phyloP scores from a whole-genome alignment of 2,329 filamentous ascomycete genomes.

The Pyrenophora seminiperda region DNA sequence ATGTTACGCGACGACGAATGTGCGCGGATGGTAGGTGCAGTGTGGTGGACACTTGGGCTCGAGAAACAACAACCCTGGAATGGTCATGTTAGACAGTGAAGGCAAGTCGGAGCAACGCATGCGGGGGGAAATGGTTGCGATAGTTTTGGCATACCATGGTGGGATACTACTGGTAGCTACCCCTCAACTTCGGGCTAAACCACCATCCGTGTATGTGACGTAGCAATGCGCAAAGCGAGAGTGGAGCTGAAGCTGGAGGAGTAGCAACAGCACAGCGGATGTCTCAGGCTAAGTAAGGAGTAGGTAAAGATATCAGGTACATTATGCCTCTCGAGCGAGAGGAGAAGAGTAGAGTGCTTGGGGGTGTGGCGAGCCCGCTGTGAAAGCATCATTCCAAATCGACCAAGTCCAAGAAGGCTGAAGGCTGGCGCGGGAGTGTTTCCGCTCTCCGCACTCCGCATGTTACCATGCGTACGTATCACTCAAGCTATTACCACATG shows the following conservation, averaged over 20 bases:
- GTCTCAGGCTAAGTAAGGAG: not conserved
- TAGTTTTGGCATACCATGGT: conserved; percentile 19
- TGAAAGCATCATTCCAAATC: conserved; percentile 10
- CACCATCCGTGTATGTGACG: conserved; percentile 4
- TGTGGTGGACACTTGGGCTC: conserved; percentile 10
- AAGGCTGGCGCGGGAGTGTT: conserved; percentile 9
- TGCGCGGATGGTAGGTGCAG: conserved; percentile 10
- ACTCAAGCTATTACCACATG: conserved; percentile 8
- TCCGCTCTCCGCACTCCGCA: conserved; percentile 9
- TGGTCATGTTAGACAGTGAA: no score
- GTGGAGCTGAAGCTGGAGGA: not conserved
- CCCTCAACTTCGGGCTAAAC: conserved; percentile 13
- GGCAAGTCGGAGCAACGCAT: no score
- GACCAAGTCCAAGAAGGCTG: not conserved
- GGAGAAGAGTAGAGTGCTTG: not conserved
- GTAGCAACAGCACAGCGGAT: conserved; percentile 3
- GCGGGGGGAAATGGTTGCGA: not conserved
- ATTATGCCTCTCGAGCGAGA: conserved; percentile 4
- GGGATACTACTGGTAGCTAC: conserved; percentile 7
- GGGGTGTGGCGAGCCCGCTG: conserved; percentile 2
- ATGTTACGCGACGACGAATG: conserved; percentile 38
- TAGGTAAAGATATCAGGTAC: conserved; percentile 10
- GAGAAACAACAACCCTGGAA: conserved; percentile 33
- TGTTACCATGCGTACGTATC: not conserved
- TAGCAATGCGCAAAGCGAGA: conserved; percentile 7